Percentiles rank a stretch among this genome's conserved stretches.
phyloP scores from a whole-genome alignment of 1,139 yeast species.

The Saccharomyces hybrid region DNA sequence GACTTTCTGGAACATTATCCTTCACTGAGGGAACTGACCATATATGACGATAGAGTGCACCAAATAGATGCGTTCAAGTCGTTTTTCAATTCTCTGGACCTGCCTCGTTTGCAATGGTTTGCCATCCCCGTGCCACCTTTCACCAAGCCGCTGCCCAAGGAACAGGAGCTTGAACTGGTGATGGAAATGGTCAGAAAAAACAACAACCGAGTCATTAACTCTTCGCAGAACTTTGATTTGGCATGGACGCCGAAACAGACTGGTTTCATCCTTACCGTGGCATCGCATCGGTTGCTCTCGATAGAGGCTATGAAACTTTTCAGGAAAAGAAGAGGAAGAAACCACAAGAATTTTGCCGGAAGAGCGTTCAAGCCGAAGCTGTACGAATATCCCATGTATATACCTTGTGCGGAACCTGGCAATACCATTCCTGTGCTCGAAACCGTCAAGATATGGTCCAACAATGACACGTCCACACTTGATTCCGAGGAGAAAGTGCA shows the following conservation, averaged over 20 bases:
- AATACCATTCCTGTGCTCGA: slow-evolving; percentile 6
- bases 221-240: neutral
- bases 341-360: no score
- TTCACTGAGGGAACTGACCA: slow-evolving; percentile 27
- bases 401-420: slow-evolving; percentile 14
- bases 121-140: slow-evolving; percentile 17
- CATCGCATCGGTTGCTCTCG: slow-evolving; percentile 12
- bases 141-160: slow-evolving; percentile 1
- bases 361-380: neutral
- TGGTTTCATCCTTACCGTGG: slow-evolving; percentile 16
- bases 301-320: slow-evolving; percentile 8
- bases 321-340: slow-evolving; percentile 5
- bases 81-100: slow-evolving; percentile 19
- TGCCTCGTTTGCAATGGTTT: slow-evolving; percentile 13
- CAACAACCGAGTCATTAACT: neutral
- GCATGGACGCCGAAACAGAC: slow-evolving; percentile 12
- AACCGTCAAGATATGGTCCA: slow-evolving; percentile 11
- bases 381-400: slow-evolving; percentile 16
- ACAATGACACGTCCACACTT: slow-evolving; percentile 1
- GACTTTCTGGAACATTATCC: slow-evolving; percentile 32
- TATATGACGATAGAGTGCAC: slow-evolving; percentile 38
- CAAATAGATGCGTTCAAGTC: slow-evolving; percentile 34
- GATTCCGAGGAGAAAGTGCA: neutral
- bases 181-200: neutral
- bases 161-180: neutral